A percentile compares a stretch with the other conserved stretches of the same genome.
These are phyloP conservation scores for Bauhinia variegata DNA, from an alignment of 306 rosid species.

Conservation along the genomic window DNA sequence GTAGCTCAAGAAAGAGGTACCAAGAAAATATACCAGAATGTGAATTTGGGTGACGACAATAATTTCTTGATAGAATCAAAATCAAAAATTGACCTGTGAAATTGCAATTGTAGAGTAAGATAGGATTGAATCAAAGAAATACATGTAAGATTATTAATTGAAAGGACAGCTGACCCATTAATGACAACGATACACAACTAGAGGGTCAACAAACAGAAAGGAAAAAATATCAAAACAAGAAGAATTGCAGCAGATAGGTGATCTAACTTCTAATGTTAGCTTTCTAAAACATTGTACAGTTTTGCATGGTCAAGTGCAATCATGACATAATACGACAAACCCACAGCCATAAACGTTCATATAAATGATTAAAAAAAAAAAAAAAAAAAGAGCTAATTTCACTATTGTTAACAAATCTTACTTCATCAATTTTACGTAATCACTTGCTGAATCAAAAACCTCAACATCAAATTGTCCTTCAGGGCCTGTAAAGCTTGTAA, in stretches of 20 bases:
- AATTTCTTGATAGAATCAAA: conserved; percentile 74
- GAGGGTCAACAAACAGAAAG: conserved; percentile 18
- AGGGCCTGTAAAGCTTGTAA: conserved; percentile 77
- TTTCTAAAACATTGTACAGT: conserved; percentile 27
- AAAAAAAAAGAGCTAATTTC: conserved; percentile 21
- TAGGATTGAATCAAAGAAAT: conserved; percentile 15
- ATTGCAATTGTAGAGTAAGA: conserved; percentile 23
- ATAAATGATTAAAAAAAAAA: no score
- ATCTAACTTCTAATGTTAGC: conserved; percentile 22
- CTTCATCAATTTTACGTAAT: conserved; percentile 91
- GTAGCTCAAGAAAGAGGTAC: conserved; percentile 25
- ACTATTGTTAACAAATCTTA: conserved; percentile 46
- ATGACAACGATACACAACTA: conserved; percentile 12
- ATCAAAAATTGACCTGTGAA: conserved; percentile 91
- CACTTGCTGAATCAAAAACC: conserved; percentile 94
- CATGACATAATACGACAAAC: conserved; percentile 7
- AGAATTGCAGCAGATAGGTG: conserved; percentile 18
- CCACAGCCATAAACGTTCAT: conserved; percentile 14
- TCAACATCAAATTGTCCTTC: conserved; percentile 97
- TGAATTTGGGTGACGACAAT: conserved; percentile 76
- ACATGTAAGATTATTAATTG: conserved; percentile 23
- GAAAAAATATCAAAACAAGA: conserved; percentile 20
- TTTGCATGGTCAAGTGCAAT: conserved; percentile 32
- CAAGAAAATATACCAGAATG: conserved; percentile 76
- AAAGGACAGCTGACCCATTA: conserved; percentile 15